Conservation (phyloP, 2,329 filamentous ascomycete species). For the Rutstroemia sp. region DNA sequence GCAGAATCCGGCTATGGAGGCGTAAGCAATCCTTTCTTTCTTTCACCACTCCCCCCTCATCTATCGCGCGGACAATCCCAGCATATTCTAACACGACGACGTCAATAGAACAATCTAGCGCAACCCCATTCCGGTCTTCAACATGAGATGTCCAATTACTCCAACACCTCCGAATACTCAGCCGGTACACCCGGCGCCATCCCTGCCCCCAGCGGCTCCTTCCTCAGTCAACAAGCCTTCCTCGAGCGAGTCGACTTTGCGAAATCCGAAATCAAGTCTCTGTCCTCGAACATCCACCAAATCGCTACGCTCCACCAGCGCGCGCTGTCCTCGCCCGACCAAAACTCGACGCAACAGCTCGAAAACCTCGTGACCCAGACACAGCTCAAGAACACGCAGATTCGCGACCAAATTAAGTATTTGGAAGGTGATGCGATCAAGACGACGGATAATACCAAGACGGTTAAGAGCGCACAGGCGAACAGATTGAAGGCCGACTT, state of each 20-base stretch:
- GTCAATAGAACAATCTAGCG: slow-evolving; percentile 13
- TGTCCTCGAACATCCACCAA: slow-evolving; percentile 59
- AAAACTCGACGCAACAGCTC: slow-evolving; percentile 41
- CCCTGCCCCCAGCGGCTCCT: slow-evolving; percentile 23
- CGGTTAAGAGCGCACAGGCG: slow-evolving; percentile 64
- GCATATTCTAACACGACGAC: neutral
- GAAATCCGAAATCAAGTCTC: slow-evolving; percentile 58
- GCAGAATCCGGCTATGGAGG: slow-evolving; percentile 23
- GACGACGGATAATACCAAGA: slow-evolving; percentile 51
- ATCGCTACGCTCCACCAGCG: slow-evolving; percentile 67
- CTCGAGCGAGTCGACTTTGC: slow-evolving; percentile 58
- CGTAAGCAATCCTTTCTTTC: slow-evolving; percentile 7
- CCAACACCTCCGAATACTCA: slow-evolving; percentile 9
- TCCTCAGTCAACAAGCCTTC: slow-evolving; percentile 59
- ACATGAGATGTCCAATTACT: slow-evolving; percentile 8
- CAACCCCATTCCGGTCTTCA: slow-evolving; percentile 12
- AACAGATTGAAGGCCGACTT: slow-evolving; percentile 69
- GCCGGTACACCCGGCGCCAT: slow-evolving; percentile 19
- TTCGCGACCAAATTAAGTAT: slow-evolving; percentile 72
- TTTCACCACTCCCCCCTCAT: neutral
- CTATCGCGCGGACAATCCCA: neutral
- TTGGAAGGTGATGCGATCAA: slow-evolving; percentile 64
- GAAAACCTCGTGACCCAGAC: slow-evolving; percentile 62
- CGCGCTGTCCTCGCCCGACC: slow-evolving; percentile 59
- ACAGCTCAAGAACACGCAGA: slow-evolving; percentile 64